Evolutionary conservation across 169 alveolate genomes (phyloP).

Genomic region (Perkinsus chesapeaki): DNA sequence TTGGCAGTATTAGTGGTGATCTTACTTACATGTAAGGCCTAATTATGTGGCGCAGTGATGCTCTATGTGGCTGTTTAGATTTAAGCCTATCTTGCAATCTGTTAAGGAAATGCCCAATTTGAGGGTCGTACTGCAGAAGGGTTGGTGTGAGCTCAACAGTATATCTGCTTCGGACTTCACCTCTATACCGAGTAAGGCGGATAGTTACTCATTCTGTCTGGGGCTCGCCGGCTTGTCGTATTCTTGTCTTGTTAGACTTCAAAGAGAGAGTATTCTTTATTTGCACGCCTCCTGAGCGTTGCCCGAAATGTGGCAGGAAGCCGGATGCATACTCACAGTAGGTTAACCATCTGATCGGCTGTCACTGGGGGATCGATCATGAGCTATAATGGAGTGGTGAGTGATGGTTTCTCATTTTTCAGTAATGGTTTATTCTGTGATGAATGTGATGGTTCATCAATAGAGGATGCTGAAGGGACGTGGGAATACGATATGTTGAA

Average conservation of each 20-base stretch:
- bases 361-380: too few species aligned
- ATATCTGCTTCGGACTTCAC: background rate
- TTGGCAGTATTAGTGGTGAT: background rate
- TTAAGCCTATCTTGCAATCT: background rate
- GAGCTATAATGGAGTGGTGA: too few species aligned
- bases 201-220: background rate
- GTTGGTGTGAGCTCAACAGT: background rate
- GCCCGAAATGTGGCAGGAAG: background rate
- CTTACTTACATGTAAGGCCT: background rate
- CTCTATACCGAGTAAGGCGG: background rate
- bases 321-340: background rate
- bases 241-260: background rate
- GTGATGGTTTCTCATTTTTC: too few species aligned
- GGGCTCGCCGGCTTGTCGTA: too few species aligned
- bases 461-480: background rate
- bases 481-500: background rate
- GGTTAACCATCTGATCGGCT: too few species aligned
- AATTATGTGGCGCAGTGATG: background rate
- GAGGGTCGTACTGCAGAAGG: background rate
- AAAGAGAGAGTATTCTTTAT: background rate
- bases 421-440: background rate
- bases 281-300: background rate
- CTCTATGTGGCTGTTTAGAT: background rate
- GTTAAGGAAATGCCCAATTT: background rate
- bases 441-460: background rate